Evolutionary conservation across 169 alveolate genomes (phyloP).

Genomic region (Miamiensis avidus): DNA sequence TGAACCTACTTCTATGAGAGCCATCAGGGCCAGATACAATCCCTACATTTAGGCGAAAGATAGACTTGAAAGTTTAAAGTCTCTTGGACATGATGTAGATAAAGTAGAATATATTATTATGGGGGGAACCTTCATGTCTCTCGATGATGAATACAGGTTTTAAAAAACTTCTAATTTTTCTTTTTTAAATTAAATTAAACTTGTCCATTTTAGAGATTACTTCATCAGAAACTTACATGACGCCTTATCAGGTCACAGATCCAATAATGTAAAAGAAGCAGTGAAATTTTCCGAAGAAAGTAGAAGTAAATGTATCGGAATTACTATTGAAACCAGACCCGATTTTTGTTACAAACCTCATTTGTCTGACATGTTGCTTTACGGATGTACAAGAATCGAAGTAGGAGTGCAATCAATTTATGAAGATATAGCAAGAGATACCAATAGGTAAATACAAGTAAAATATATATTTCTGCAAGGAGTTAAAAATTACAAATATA

Average conservation of each 20-base stretch:
- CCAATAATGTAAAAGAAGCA: constrained; percentile 80
- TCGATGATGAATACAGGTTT: constrained; percentile 63
- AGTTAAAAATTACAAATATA: no score
- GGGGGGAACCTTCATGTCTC: constrained; percentile 91
- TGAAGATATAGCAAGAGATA: constrained; percentile 89
- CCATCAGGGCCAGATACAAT: constrained; percentile 88
- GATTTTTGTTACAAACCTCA: constrained; percentile 85
- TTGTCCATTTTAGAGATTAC: constrained; percentile 65
- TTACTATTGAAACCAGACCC: constrained; percentile 88
- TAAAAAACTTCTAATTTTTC: neutral
- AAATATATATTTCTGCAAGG: no score
- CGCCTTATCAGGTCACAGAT: constrained; percentile 85
- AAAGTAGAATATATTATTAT: constrained; percentile 87
- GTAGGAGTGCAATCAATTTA: constrained; percentile 83
- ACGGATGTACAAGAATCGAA: constrained; percentile 88
- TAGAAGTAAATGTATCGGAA: constrained; percentile 86
- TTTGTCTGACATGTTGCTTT: constrained; percentile 77
- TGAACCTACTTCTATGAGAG: constrained; percentile 91
- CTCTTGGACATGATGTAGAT: constrained; percentile 88
- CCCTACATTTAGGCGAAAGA: constrained; percentile 86
- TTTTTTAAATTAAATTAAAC: no score
- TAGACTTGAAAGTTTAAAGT: constrained; percentile 81
- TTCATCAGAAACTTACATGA: constrained; percentile 88
- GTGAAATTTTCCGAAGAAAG: constrained; percentile 81
- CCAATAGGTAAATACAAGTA: constrained; percentile 41